Base-by-base conservation (phyloP, 2,329 filamentous ascomycete species). In the Ascosphaera pollenicola region DNA sequence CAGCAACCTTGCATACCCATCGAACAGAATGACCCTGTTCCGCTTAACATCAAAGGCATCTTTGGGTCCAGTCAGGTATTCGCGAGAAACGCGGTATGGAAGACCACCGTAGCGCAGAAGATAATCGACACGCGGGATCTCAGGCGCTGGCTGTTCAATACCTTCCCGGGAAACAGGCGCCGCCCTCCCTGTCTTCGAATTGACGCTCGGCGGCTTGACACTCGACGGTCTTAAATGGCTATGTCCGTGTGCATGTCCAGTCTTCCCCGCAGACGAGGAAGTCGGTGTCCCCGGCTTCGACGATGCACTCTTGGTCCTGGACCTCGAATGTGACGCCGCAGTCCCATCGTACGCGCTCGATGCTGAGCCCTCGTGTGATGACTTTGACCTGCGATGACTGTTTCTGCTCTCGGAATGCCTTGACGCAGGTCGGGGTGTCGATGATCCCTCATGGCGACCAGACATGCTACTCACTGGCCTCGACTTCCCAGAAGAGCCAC, bases 61-160 rank as follows among this genome's bases (percentile, higher is more conserved):
- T 62, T 69, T 54, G 64, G 69, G 53, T 62, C 64, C 40, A 58
- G 65, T 24, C 71, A 93, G 62, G 39, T 94, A 72, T 42, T 73
- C 73, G 48, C 76, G 80, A 1, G 84, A 74, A 0, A 89, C 69
- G 1, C 73, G 64, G 35, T 78, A 69, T 17, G 73, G 57, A 15
- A 95, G 61, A 1, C 87, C 87, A 31, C 87, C 87, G 54, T 94
- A 78, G 49, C 89, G 82, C 40, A 94, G 67, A 15, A 95, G 65
- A 53, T 95, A 95, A 54, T 95, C 87, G 15, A 95, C 84, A 43
- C 81, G 72, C 1, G 87, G 87, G 10, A 75, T 68, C 32, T n/a
- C n/a, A n/a, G 83, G 74, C 35, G 76, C 65, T 28, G 70, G 65
- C 32, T 68, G 52, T 42, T 74, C 69, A 7, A 83, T 70, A 1